A percentile compares a stretch with the other conserved stretches of the same genome.
Evolutionary conservation across 164 flowering plant species (phyloP).

Genomic region (Paratinospora sagittata): DNA sequence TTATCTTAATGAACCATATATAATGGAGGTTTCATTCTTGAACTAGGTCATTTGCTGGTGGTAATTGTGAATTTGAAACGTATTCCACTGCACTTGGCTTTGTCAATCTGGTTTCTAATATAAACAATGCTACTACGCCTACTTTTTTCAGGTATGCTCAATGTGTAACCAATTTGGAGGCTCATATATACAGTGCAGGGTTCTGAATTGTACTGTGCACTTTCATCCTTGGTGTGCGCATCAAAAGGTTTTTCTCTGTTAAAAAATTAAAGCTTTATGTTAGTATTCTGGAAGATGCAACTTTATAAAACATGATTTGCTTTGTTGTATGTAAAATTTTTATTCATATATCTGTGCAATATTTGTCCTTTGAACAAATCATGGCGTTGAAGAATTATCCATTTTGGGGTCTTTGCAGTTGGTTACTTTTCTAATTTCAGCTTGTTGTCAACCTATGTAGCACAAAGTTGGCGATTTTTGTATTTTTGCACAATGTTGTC

Average conservation of each 20-base stretch:
- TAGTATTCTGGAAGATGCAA: not conserved
- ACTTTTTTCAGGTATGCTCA: conserved; percentile 45
- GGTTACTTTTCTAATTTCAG: not conserved
- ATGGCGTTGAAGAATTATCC: conserved; percentile 1
- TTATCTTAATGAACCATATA: not conserved
- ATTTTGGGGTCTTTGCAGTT: not conserved
- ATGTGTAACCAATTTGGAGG: conserved; percentile 57
- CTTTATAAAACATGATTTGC: not conserved
- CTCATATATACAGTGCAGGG: conserved; percentile 47
- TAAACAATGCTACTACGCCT: not conserved
- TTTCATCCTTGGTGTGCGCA: conserved; percentile 83
- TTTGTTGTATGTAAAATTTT: not conserved
- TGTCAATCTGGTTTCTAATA: not conserved
- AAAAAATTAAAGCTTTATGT: not conserved
- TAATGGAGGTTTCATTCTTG: not conserved
- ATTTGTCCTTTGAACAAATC: not conserved
- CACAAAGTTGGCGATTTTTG: not conserved
- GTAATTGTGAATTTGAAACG: not conserved
- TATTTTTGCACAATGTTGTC: not conserved
- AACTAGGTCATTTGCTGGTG: not conserved
- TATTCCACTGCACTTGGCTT: not conserved
- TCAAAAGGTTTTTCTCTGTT: conserved; percentile 38
- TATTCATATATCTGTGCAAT: not conserved
- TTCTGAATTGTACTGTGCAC: conserved; percentile 32
- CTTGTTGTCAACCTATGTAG: not conserved